Base-by-base conservation (phyloP, 768 basidiomycete genomes). In the Boletus reticuloceps region DNA sequence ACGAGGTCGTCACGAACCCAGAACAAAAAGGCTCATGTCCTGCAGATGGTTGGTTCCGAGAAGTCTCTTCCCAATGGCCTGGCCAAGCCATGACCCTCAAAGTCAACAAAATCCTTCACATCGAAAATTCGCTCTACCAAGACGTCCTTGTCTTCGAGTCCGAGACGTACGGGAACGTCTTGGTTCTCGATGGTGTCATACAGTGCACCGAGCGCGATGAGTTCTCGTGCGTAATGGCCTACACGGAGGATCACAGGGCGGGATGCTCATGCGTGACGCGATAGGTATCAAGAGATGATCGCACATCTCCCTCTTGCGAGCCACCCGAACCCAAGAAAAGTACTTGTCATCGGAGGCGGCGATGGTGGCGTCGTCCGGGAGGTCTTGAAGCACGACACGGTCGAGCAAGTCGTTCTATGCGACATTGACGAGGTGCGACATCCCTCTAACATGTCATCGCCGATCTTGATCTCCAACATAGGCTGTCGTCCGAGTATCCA, bases 131-230 rank as follows among this genome's bases (percentile, higher is more conserved):
- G 2, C 76, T 88, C 48, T 98, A 86, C 77, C 96, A 99, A 75
- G 96, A 98, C 68, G 94, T 99, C 50, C 87, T 99, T 51, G 94
- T 99, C 51, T 98, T 98, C 67, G 87, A 94, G 71, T 94, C 92
- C 0, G 93, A 91, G 76, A 91, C 94, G 1, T 96, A 89, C 68
- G 96, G 96, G n/a, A 98, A 98, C 66, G 94, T 98, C 44, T 82
- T 99, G 53, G 86, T 95, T 19, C 84, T 99, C 31, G 96, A 99
- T 69, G 91, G 94, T 50, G 93, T 89, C 52, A 90, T 99, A 62
- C 96, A 99, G 72, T 94, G 90, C 76, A 97, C 95, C 2, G 97
- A 99, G 75, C 86, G 95, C 45, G 97, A 99, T 68, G 97, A 99
- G 74, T 99, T 99, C 74, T 94, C 95, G 94, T 94, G 66, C 62